Conservation (phyloP, 371 early-diverging fungal species). For the Vairimorpha apis region DNA sequence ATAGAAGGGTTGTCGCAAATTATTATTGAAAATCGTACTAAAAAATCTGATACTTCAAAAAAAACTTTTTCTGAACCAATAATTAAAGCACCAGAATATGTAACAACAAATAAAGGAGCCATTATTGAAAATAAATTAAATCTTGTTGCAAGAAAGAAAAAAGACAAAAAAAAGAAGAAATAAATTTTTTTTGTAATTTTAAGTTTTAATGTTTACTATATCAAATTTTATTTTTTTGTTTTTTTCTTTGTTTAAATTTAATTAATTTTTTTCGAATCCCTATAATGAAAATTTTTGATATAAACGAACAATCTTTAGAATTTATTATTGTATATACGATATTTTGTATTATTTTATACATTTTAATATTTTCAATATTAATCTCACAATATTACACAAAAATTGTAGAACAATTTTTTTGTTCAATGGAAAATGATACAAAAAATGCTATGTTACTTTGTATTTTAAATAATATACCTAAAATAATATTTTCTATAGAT, state of each 20-base stretch:
- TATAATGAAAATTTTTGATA: neutral
- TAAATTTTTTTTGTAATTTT: neutral
- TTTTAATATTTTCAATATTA: neutral
- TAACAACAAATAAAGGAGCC: slow-evolving; percentile 24
- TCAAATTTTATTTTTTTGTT: neutral
- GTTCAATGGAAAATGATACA: neutral
- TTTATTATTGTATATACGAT: neutral
- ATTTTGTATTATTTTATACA: neutral
- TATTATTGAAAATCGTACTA: slow-evolving; percentile 9
- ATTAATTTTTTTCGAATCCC: neutral
- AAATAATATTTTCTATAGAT: neutral
- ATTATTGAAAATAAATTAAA: slow-evolving; percentile 43
- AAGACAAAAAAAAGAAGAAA: slow-evolving; percentile 43
- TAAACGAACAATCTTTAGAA: neutral
- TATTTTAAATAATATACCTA: neutral
- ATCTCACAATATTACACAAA: neutral
- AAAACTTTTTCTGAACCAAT: neutral
- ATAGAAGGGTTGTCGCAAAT: slow-evolving; percentile 28
- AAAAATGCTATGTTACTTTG: neutral
- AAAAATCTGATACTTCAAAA: neutral
- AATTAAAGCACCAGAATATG: neutral
- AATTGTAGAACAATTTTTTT: neutral
- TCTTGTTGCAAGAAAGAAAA: slow-evolving; percentile 41
- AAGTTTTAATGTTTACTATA: neutral
- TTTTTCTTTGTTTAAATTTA: neutral